These are phyloP conservation scores for Tetrahymena malaccensis DNA, from an alignment of 73 alveolate genomes.

Conservation along the genomic window DNA sequence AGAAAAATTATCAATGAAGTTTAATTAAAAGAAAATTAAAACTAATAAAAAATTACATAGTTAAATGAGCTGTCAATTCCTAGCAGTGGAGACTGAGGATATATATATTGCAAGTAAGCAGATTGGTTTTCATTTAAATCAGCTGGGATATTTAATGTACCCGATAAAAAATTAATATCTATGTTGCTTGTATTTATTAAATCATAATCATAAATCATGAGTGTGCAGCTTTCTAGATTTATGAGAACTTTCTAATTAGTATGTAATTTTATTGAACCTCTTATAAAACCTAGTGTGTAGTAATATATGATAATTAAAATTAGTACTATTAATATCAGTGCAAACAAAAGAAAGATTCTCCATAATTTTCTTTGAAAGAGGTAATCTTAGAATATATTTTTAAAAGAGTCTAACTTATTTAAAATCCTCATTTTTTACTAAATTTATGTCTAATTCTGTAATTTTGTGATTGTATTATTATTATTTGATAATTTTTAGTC, in stretches of 20 bases:
- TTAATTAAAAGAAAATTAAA: too few species aligned
- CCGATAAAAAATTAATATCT: neutral
- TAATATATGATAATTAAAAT: neutral
- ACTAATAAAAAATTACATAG: neutral
- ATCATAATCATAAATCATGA: neutral
- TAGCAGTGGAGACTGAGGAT: neutral
- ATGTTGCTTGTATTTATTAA: neutral
- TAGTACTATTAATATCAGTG: too few species aligned
- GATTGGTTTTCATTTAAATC: neutral
- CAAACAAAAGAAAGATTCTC: neutral
- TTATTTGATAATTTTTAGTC: too few species aligned
- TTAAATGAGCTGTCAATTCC: neutral
- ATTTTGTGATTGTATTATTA: too few species aligned
- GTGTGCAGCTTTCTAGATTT: neutral
- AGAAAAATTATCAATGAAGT: too few species aligned
- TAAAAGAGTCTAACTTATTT: too few species aligned
- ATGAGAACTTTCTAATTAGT: neutral
- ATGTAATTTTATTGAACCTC: neutral
- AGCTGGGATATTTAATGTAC: neutral
- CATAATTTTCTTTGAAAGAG: neutral
- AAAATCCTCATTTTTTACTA: too few species aligned
- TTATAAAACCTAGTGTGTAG: neutral
- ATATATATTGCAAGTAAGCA: neutral
- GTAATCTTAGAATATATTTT: neutral
- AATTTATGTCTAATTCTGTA: too few species aligned